These are phyloP conservation scores for Neofusicoccum parvum DNA, from an alignment of 2,329 filamentous ascomycete genomes.

Conservation along the genomic window DNA sequence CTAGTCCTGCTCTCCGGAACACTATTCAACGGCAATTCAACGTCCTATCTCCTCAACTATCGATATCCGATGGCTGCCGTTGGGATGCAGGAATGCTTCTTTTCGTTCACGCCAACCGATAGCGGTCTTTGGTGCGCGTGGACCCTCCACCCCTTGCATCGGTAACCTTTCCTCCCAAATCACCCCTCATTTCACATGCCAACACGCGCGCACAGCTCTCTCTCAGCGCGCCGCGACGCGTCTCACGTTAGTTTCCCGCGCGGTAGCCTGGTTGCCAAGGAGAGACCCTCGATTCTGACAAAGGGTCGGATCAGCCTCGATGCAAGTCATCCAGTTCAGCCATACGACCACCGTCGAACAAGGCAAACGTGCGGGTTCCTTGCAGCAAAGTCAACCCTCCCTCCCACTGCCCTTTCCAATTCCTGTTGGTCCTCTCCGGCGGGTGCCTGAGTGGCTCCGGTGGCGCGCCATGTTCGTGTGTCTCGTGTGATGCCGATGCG, in stretches of 20 bases:
- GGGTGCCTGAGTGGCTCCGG: not conserved
- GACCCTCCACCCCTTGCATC: not conserved
- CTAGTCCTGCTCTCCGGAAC: too few relatives aligned
- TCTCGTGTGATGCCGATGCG: slow-evolving; percentile 6
- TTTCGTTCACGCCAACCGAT: not conserved
- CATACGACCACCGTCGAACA: not conserved
- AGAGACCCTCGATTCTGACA: not conserved
- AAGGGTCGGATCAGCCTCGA: not conserved
- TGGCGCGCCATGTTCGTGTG: not conserved
- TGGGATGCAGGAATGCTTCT: not conserved
- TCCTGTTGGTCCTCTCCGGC: not conserved
- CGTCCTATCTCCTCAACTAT: too few relatives aligned
- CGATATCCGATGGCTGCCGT: too few relatives aligned
- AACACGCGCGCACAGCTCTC: not conserved
- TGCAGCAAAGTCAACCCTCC: not conserved
- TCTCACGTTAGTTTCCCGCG: not conserved
- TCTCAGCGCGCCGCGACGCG: not conserved
- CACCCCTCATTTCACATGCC: slow-evolving; percentile 5
- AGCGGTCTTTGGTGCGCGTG: not conserved
- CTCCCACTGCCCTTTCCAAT: not conserved
- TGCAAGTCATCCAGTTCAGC: not conserved
- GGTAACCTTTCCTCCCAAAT: not conserved
- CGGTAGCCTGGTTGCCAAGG: not conserved
- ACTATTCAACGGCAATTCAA: too few relatives aligned
- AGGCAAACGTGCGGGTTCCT: not conserved